phyloP scores from a whole-genome alignment of 176 grass and related monocot genomes.

The Eragrostis curvula region DNA sequence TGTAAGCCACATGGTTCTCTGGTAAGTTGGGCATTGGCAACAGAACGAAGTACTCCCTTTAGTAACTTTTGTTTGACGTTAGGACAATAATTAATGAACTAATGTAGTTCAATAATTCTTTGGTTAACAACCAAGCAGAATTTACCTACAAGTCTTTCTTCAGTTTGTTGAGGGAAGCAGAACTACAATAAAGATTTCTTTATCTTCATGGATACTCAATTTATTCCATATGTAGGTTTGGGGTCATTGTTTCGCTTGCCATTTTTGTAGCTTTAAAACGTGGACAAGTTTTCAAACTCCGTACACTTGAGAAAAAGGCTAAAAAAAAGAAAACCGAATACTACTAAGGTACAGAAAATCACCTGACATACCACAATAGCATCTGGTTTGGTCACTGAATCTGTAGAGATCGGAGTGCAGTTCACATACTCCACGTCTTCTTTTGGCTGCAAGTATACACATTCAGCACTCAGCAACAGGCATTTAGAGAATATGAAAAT shows the following conservation, averaged over 20 bases:
- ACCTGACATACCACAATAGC: slow-evolving; percentile 66
- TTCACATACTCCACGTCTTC: slow-evolving; percentile 52
- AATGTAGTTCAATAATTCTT: background rate
- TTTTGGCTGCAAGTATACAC: slow-evolving; percentile 57
- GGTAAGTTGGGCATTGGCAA: background rate
- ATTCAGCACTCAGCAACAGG: background rate
- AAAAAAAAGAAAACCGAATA: too few species aligned
- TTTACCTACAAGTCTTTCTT: background rate
- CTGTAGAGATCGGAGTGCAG: slow-evolving; percentile 72
- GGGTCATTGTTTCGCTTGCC: background rate
- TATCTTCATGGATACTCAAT: background rate
- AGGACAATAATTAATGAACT: background rate
- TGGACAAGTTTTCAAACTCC: background rate
- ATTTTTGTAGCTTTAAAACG: background rate
- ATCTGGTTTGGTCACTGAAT: slow-evolving; percentile 64
- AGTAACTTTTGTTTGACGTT: background rate
- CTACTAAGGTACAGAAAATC: slow-evolving; percentile 24
- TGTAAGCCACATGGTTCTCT: background rate
- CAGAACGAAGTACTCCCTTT: slow-evolving; percentile 1
- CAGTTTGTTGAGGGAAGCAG: background rate
- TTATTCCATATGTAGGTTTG: background rate
- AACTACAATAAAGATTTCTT: background rate
- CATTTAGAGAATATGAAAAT: slow-evolving; percentile 34
- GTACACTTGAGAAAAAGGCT: background rate
- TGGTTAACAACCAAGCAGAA: background rate